Evolutionary conservation across 2,329 filamentous ascomycete species (phyloP).

Genomic region (Aspergillus sp.): DNA sequence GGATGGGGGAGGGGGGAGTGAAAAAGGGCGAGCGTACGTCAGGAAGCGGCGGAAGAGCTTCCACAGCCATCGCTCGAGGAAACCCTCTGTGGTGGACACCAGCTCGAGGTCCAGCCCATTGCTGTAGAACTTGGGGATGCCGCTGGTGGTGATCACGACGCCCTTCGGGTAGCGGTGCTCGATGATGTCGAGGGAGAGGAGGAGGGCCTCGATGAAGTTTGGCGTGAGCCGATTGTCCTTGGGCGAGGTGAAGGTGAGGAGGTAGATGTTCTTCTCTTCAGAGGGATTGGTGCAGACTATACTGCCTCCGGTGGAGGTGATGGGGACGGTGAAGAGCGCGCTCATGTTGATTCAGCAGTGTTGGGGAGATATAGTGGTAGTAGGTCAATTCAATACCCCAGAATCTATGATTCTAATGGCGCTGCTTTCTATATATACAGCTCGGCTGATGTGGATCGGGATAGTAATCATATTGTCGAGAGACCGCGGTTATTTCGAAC

Average conservation of each 20-base stretch:
- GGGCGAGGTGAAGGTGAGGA: conserved; percentile 68
- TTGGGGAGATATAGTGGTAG: too few species aligned
- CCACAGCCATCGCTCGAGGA: conserved; percentile 62
- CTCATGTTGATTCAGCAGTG: conserved; percentile 20
- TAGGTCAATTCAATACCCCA: too few species aligned
- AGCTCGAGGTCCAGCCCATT: conserved; percentile 78
- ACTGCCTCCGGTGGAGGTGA: conserved; percentile 54
- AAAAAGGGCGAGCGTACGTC: conserved; percentile 42
- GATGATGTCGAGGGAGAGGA: conserved; percentile 72
- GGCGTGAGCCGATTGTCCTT: conserved; percentile 76
- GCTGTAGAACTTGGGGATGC: conserved; percentile 75
- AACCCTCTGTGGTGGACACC: conserved; percentile 59
- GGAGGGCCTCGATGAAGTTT: conserved; percentile 64
- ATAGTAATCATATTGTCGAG: not conserved
- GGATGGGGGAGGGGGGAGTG: not conserved
- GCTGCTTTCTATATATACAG: not conserved
- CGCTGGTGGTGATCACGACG: conserved; percentile 74
- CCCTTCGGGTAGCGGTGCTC: conserved; percentile 67
- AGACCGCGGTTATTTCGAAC: not conserved
- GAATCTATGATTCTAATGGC: too few species aligned
- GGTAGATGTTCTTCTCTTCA: conserved; percentile 56
- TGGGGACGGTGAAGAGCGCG: conserved; percentile 60
- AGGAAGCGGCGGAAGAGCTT: conserved; percentile 64
- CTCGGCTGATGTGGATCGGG: not conserved
- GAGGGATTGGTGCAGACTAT: conserved; percentile 63